Base-by-base conservation (phyloP, 192 early-diverging fungal species). In the Gamsiella multidivaricata region DNA sequence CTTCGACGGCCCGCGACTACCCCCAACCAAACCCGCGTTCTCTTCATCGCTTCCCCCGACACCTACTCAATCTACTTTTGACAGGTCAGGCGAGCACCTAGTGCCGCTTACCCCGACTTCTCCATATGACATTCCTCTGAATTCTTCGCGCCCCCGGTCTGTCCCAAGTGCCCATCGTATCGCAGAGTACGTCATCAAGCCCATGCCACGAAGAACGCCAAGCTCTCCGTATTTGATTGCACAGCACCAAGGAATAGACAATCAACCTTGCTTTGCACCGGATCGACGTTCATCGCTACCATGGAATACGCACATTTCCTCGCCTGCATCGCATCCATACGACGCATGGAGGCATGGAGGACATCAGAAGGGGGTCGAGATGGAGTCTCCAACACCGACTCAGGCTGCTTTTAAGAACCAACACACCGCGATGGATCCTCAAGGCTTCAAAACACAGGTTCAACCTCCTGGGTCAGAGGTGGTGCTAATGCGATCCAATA, bases 281-380 rank as follows among this genome's bases (percentile, higher is more conserved):
- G 65, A 68, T 25, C 36, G 65, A 50, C 65, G 65, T n/a, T 68
- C 65, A 0, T 68, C 65, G 7, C 41, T 68, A 33, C 65, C 54
- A 3, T 68, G 42, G 65, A 45, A 68, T 58, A 33, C 34, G 23
- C 54, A 39, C 22, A 68, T 47, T 7, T 66, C 54, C 3, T 56
- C 49, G 14, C 18, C 58, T 15, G 7, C 47, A 7, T 22, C 36
- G 25, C 11, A 46, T 46, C 42, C 3, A 37, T 7, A 42, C 29
- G 55, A 57, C 26, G 5, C 20, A 11, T 32, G 32, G 20, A 9
- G 31, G 11, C 31, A n/a, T 36, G n/a, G 10, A 17, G 32, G 31
- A 17, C 33, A 26, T 54, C 29, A 54, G 8, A 15, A 29, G 29
- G 31, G 26, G 29, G 2, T 33, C 5, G 11, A 26, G 17, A 34